These are phyloP conservation scores for Cladophialophora psammophila DNA, from an alignment of 2,329 filamentous ascomycete species.

Conservation along the genomic window DNA sequence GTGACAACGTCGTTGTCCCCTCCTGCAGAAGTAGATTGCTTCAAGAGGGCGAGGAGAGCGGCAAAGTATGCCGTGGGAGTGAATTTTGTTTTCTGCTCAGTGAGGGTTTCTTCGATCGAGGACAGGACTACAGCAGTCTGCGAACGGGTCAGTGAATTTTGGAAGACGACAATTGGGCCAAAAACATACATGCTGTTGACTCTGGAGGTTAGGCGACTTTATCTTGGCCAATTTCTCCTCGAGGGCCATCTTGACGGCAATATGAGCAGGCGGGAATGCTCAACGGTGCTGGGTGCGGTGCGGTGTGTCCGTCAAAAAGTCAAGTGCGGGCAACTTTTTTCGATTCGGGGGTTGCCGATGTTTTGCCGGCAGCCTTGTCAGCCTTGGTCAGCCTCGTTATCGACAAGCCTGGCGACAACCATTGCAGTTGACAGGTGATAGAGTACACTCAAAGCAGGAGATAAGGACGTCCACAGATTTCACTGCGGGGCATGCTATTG, in stretches of 20 bases:
- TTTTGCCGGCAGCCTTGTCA: conserved; percentile 14
- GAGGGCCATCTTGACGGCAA: conserved; percentile 56
- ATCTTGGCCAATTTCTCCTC: conserved; percentile 97
- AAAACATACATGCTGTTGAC: conserved; percentile 80
- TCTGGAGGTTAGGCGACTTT: conserved; percentile 93
- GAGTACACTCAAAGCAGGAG: background rate
- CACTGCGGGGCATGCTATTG: background rate
- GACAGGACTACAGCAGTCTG: conserved; percentile 85
- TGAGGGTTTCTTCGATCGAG: conserved; percentile 90
- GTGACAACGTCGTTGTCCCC: conserved; percentile 83
- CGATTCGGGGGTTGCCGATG: background rate
- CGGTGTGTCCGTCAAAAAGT: conserved; percentile 9
- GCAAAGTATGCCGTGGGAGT: conserved; percentile 94
- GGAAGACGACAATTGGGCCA: conserved; percentile 5
- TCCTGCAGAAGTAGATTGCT: conserved; percentile 71
- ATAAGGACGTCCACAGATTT: background rate
- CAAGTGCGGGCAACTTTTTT: conserved; percentile 16
- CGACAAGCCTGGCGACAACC: background rate
- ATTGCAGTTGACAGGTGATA: background rate
- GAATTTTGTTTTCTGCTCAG: conserved; percentile 81
- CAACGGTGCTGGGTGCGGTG: background rate
- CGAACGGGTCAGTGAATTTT: conserved; percentile 26
- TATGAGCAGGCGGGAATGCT: background rate
- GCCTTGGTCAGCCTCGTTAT: background rate
- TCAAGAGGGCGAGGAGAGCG: conserved; percentile 86